A percentile compares a stretch with the other conserved stretches of the same genome.
phyloP scores from a whole-genome alignment of 108 stramenopile genomes.

The Skeletonema tropicum region DNA sequence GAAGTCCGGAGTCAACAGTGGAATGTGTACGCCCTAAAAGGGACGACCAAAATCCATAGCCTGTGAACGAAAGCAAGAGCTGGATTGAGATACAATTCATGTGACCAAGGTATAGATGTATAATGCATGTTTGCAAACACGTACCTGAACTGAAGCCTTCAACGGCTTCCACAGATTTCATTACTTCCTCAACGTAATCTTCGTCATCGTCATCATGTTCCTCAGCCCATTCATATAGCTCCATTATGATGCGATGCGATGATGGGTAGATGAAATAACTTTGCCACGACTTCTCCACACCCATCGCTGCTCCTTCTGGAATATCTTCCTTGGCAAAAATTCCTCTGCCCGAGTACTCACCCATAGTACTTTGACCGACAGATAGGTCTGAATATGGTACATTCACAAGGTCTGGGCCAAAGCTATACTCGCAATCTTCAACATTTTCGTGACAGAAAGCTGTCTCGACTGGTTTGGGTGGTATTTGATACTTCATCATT shows the following conservation, averaged over 20 bases:
- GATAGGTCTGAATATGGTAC: constrained; percentile 26
- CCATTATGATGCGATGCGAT: constrained; percentile 7
- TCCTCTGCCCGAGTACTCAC: constrained; percentile 48
- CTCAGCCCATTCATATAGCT: neutral
- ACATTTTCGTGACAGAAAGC: neutral
- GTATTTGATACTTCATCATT: neutral
- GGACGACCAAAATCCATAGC: constrained; percentile 27
- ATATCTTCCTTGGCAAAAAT: constrained; percentile 36
- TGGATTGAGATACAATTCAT: no score
- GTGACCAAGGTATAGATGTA: no score
- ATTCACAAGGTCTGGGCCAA: constrained; percentile 38
- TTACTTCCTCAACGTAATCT: neutral
- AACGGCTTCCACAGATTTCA: neutral
- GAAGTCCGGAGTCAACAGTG: constrained; percentile 28
- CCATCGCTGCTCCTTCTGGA: constrained; percentile 11
- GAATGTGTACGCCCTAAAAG: constrained; percentile 19
- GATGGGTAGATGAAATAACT: constrained; percentile 35
- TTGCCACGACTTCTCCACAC: constrained; percentile 28
- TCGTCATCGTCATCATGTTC: neutral
- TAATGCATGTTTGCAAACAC: neutral
- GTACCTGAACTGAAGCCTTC: neutral
- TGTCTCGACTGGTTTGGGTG: neutral
- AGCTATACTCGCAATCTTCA: neutral
- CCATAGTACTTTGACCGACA: constrained; percentile 31
- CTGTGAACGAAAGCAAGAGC: neutral